Percentiles rank a stretch among this genome's conserved stretches.
phyloP scores from a whole-genome alignment of 2,329 filamentous ascomycete species.

The Colletotrichum caudatum region DNA sequence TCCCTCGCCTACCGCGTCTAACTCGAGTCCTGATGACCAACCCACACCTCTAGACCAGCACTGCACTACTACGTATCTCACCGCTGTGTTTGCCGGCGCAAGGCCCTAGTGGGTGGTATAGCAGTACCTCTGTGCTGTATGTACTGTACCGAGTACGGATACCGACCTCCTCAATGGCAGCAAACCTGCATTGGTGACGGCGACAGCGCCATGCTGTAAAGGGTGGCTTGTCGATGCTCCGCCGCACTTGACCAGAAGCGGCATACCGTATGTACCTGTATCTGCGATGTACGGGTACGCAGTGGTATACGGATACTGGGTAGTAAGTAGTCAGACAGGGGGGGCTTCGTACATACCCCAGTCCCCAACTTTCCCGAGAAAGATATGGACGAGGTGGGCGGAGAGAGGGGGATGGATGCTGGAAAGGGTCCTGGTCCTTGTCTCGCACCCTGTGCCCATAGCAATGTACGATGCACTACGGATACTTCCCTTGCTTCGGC shows the following conservation, averaged over 20 bases:
- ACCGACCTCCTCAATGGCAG: background rate
- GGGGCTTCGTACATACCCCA: conserved; percentile 18
- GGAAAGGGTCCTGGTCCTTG: conserved; percentile 36
- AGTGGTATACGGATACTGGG: background rate
- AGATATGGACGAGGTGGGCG: conserved; percentile 4
- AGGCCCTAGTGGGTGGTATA: background rate
- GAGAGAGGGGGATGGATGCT: conserved; percentile 25
- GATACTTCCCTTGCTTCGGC: conserved; percentile 39
- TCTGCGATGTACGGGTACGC: no score
- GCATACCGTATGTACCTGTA: conserved; percentile 24
- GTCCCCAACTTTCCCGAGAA: conserved; percentile 40
- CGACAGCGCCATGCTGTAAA: conserved; percentile 31
- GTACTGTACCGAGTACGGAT: no score
- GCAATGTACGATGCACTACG: no score
- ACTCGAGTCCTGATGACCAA: background rate
- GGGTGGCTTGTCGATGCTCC: conserved; percentile 29
- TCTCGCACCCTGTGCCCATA: conserved; percentile 33
- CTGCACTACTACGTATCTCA: background rate
- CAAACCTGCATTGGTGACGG: background rate
- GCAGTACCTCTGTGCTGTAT: background rate
- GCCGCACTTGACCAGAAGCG: conserved; percentile 36
- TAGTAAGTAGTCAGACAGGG: conserved; percentile 22
- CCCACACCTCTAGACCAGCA: background rate
- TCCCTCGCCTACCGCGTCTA: conserved; percentile 28
- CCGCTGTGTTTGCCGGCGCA: background rate